Evolutionary conservation across 352 stramenopile species (phyloP), one percentile per base, ranked within the genome.

Genomic region (Globisporangium echinulatum): DNA sequence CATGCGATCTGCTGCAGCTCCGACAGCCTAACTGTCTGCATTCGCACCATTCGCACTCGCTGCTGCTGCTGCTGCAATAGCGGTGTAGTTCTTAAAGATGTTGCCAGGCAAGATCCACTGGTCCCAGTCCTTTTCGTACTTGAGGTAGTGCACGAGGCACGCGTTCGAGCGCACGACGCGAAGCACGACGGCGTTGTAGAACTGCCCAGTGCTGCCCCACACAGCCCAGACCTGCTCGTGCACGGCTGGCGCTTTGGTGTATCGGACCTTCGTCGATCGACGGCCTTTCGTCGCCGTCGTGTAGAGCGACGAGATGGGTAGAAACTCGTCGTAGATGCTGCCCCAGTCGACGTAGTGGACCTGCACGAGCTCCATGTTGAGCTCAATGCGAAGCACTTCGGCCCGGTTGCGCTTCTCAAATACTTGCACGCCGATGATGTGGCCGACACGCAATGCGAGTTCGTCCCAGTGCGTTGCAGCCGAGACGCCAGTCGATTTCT

Each of bases 71-170:
- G 25, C 33, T 52, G 11, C 9, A 2, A 25, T 8, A 25, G 15
- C 36, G 55, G 56, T 66, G 46, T 88, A 88, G 67, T 92, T 92
- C 57, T 77, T 80, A 64, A 90, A 92, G 44, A 92, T 92, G 60
- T 90, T 81, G 46, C 79, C 77, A 1, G 82, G 82, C 15, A 92
- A 63, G 46, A 92, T 67, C 82, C 82, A 92, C 59, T 92, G 82
- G 70, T 92, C 79, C 82, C 82, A 92, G 68, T 92, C 79, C 56
- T 88, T 88, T 58, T 92, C 78, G 55, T 82, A 90, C 72, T 92
- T 90, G 61, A 90, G 69, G 59, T 90, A 92, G 67, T 92, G 82
- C 72, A 92, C 82, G 47, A 82, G 73, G 61, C 79, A 89, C 6
- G 82, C 79, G 57, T 90, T 88, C 2, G 82, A 82, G 58, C 74